phyloP scores from a whole-genome alignment of 208 protist species.

The Vickermania spadyakhi region DNA sequence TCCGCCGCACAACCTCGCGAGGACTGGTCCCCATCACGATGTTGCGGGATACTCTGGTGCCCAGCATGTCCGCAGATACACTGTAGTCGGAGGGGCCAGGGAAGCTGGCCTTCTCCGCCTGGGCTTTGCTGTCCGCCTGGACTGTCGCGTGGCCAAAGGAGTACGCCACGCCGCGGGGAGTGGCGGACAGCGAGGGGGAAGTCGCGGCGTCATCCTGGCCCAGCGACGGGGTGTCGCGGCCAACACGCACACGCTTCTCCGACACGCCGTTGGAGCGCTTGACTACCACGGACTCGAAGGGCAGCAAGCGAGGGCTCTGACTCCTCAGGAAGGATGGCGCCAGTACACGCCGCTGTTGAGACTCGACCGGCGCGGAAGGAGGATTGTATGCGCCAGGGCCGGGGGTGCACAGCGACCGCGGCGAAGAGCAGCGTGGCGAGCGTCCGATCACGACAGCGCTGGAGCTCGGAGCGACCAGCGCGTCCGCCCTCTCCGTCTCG shows the following conservation, averaged over 20 bases:
- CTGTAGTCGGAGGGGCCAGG: conserved; percentile 4
- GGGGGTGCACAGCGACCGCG: conserved; percentile 5
- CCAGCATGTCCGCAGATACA: background rate
- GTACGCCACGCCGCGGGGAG: background rate
- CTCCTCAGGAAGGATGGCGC: background rate
- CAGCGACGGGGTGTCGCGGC: conserved; percentile 7
- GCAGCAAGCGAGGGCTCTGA: background rate
- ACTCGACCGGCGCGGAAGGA: background rate
- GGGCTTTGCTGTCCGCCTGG: background rate
- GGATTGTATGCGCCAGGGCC: conserved; percentile 15
- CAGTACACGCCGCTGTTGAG: background rate
- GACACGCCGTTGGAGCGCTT: background rate
- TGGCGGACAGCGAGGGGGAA: too few relatives aligned
- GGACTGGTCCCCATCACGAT: background rate
- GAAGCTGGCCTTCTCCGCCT: background rate
- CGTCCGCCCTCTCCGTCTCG: conserved; percentile 31
- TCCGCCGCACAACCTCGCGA: background rate
- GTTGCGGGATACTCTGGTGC: background rate
- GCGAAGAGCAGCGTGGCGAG: conserved; percentile 6
- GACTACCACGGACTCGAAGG: background rate
- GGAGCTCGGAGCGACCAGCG: conserved; percentile 11
- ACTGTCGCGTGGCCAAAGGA: background rate
- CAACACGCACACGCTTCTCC: background rate
- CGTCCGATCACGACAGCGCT: conserved; percentile 1
- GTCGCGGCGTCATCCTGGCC: conserved; percentile 9